These are phyloP conservation scores for Didymella pomorum DNA, from an alignment of 2,329 filamentous ascomycete genomes.

Conservation along the genomic window DNA sequence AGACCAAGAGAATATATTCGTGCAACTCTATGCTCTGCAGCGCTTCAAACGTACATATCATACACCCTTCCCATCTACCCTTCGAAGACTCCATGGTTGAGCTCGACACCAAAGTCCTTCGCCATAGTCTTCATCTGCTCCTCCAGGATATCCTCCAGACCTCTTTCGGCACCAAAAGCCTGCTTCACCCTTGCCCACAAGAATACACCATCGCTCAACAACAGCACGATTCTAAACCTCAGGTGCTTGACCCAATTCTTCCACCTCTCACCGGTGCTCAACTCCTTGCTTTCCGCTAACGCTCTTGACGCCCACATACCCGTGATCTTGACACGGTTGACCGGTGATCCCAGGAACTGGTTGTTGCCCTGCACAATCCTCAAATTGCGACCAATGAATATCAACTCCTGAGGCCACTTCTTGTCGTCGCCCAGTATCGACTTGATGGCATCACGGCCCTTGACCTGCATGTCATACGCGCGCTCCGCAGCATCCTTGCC, in stretches of 20 bases:
- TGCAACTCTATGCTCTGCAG: too few species aligned
- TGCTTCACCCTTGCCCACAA: slow-evolving; percentile 82
- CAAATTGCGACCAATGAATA: slow-evolving; percentile 92
- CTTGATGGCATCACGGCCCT: slow-evolving; percentile 75
- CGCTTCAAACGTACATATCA: too few species aligned
- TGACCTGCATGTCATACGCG: slow-evolving; percentile 82
- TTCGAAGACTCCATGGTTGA: slow-evolving; percentile 88
- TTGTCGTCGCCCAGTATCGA: slow-evolving; percentile 84
- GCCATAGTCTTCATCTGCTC: slow-evolving; percentile 85
- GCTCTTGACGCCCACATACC: slow-evolving; percentile 87
- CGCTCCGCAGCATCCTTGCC: slow-evolving; percentile 64
- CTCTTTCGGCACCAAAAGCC: slow-evolving; percentile 75
- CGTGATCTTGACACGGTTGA: slow-evolving; percentile 93
- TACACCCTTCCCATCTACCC: slow-evolving; percentile 61
- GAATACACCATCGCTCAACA: slow-evolving; percentile 81
- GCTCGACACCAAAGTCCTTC: slow-evolving; percentile 87
- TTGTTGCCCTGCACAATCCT: slow-evolving; percentile 94
- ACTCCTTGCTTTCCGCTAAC: slow-evolving; percentile 75
- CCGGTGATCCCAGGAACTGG: slow-evolving; percentile 85
- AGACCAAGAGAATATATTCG: too few species aligned
- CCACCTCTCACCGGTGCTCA: slow-evolving; percentile 69
- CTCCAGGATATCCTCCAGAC: slow-evolving; percentile 96
- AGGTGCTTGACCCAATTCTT: slow-evolving; percentile 78
- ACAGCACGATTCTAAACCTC: slow-evolving; percentile 80
- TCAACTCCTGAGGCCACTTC: slow-evolving; percentile 87